Evolutionary conservation across 352 stramenopile species (phyloP).

Genomic region (Stephanocyclus meneghinianus): DNA sequence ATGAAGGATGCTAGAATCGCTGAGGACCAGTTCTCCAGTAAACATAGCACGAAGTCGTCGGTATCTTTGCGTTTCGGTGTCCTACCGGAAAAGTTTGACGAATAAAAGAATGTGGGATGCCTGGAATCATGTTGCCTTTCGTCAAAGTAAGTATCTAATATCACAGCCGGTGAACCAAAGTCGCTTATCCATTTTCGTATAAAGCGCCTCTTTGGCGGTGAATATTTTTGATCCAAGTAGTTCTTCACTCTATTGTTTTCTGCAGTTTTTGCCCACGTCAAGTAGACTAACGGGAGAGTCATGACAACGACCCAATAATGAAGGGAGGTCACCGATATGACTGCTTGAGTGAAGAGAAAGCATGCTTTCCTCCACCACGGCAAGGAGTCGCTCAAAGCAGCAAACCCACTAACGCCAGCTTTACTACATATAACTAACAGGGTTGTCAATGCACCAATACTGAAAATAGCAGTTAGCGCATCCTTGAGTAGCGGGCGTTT

Average conservation of each 20-base stretch:
- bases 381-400: neutral
- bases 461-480: constrained; percentile 7
- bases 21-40: constrained; percentile 72
- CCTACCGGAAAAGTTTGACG: neutral
- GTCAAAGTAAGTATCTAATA: constrained; percentile 38
- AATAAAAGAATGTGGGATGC: constrained; percentile 17
- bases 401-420: constrained; percentile 4
- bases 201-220: neutral
- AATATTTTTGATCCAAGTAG: neutral
- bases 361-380: constrained; percentile 22
- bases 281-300: constrained; percentile 32
- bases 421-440: constrained; percentile 21
- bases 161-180: constrained; percentile 27
- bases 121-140: neutral
- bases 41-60: constrained; percentile 55
- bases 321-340: constrained; percentile 18
- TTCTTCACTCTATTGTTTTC: neutral
- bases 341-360: constrained; percentile 6
- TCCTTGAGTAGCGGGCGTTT: constrained; percentile 41
- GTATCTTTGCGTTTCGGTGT: constrained; percentile 28
- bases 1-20: constrained; percentile 39
- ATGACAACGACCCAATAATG: constrained; percentile 45
- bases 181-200: neutral
- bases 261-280: constrained; percentile 26
- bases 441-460: constrained; percentile 22